phyloP scores from a whole-genome alignment of 805 yeast species.

The Candida argentea region DNA sequence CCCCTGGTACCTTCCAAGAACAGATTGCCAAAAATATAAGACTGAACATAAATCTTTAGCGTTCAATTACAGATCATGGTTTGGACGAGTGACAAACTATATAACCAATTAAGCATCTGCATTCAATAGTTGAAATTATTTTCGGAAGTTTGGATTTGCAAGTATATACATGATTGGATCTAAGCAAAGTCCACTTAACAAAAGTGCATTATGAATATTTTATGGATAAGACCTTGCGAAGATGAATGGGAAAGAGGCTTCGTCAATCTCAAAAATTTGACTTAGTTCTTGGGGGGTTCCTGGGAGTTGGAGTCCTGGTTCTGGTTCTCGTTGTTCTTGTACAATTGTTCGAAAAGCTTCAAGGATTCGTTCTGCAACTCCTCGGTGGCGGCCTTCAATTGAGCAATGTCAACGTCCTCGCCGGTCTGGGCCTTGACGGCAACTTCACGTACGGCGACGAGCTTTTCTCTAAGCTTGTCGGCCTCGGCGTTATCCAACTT shows the following conservation, averaged over 20 bases:
- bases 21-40: no score
- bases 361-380: conserved; percentile 67
- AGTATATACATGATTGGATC: conserved; percentile 6
- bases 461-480: conserved; percentile 40
- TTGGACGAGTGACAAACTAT: no score
- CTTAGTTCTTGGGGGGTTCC: conserved; percentile 19
- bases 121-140: no score
- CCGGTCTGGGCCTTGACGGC: conserved; percentile 58
- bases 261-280: no score
- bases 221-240: not conserved
- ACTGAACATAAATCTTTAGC: no score
- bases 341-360: conserved; percentile 64
- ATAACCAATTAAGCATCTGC: no score
- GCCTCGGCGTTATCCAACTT: conserved; percentile 36
- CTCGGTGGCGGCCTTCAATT: conserved; percentile 63
- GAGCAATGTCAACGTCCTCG: conserved; percentile 50
- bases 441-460: conserved; percentile 52
- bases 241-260: not conserved
- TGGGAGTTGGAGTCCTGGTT: conserved; percentile 11
- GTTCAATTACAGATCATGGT: no score
- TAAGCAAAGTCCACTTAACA: not conserved
- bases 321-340: conserved; percentile 16
- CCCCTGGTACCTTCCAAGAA: no score
- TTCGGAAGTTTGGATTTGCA: no score
- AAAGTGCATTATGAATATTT: no score